These are phyloP conservation scores for Alternaria atra DNA, from an alignment of 2,329 filamentous ascomycete species.

Conservation along the genomic window DNA sequence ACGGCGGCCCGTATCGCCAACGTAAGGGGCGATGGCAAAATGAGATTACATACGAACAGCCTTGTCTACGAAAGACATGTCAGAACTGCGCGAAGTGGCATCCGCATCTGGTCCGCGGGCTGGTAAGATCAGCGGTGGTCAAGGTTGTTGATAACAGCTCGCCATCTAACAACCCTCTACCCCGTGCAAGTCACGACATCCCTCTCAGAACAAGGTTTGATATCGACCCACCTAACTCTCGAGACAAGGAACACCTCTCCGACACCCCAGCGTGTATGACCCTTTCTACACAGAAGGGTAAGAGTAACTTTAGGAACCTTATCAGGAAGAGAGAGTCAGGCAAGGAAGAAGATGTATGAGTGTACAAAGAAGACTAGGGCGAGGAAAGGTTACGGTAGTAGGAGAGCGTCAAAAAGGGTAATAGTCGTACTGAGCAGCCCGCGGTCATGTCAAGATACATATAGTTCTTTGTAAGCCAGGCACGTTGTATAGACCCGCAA, in stretches of 20 bases:
- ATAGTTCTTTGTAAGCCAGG: neutral
- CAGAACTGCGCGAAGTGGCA: conserved; percentile 26
- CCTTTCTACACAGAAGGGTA: conserved; percentile 9
- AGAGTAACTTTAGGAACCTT: conserved; percentile 1
- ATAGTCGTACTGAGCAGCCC: neutral
- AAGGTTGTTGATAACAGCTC: neutral
- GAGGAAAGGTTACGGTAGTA: neutral
- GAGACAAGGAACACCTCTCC: neutral
- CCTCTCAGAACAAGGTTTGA: neutral
- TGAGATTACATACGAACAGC: conserved; percentile 18
- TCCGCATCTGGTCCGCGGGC: conserved; percentile 9
- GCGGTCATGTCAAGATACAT: neutral
- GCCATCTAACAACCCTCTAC: neutral
- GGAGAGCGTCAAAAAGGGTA: neutral
- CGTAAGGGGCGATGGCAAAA: conserved; percentile 10
- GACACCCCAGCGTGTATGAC: neutral
- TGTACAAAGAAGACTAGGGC: neutral
- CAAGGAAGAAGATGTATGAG: conserved; percentile 3
- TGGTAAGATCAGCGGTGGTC: neutral
- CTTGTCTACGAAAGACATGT: conserved; percentile 27
- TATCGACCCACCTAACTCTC: neutral
- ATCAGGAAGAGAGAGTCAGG: conserved; percentile 2
- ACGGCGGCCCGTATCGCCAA: conserved; percentile 22
- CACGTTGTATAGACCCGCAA: neutral
- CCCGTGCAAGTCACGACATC: neutral